These are phyloP conservation scores for Salix dunnii DNA, from an alignment of 345 rosid species.

Conservation along the genomic window DNA sequence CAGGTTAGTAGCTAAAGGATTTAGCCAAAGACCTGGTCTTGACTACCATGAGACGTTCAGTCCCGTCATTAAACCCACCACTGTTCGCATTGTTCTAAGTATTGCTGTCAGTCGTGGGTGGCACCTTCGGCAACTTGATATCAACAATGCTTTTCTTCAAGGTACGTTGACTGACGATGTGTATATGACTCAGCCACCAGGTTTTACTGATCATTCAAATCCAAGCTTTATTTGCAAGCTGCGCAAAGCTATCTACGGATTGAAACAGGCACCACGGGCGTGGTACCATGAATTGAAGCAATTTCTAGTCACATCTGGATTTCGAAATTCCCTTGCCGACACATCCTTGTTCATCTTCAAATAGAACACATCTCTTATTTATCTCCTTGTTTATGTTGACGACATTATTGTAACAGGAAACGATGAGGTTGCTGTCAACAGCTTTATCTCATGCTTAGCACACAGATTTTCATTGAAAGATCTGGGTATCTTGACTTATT, in stretches of 20 bases:
- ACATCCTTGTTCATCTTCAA: background rate
- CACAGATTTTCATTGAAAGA: too few species aligned
- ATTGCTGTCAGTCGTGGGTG: background rate
- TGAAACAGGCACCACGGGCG: background rate
- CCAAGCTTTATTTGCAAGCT: background rate
- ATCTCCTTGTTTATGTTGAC: background rate
- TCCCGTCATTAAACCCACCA: background rate
- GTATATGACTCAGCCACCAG: background rate
- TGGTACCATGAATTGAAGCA: background rate
- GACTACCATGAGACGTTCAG: background rate
- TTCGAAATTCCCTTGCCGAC: too few species aligned
- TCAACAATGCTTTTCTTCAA: background rate
- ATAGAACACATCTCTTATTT: accelerated
- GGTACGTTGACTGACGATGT: background rate
- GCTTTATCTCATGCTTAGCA: too few species aligned
- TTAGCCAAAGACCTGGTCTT: background rate
- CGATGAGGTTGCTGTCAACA: too few species aligned
- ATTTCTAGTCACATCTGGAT: too few species aligned
- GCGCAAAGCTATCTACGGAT: background rate
- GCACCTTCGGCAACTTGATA: background rate
- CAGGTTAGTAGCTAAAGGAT: background rate
- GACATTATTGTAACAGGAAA: background rate
- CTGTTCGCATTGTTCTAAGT: background rate
- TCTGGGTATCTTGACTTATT: too few species aligned
- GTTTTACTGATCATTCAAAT: background rate